Percentiles rank a stretch among this genome's conserved stretches.
These are phyloP conservation scores for Globisporangium splendens DNA, from an alignment of 352 stramenopile species.

Conservation along the genomic window DNA sequence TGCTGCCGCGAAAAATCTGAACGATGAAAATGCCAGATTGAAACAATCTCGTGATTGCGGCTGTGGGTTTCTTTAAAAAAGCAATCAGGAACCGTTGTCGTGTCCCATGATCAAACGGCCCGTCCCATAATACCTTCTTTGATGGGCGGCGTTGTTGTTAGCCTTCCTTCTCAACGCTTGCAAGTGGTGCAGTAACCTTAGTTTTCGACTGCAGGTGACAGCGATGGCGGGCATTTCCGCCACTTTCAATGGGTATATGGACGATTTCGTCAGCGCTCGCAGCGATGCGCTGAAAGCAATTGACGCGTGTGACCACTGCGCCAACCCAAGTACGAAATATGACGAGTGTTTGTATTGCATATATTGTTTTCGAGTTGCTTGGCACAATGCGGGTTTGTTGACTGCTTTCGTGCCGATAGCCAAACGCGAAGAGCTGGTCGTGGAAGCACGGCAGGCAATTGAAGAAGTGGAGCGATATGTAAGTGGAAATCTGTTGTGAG, in stretches of 20 bases:
- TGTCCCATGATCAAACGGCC: not conserved
- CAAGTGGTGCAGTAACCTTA: not conserved
- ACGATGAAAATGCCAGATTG: not conserved
- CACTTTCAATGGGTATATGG: slow-evolving; percentile 56
- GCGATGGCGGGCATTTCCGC: slow-evolving; percentile 1
- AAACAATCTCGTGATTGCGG: slow-evolving; percentile 11
- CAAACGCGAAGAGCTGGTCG: slow-evolving; percentile 44
- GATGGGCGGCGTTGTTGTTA: slow-evolving; percentile 5
- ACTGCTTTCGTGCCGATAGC: slow-evolving; percentile 7
- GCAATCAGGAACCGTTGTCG: slow-evolving; percentile 1
- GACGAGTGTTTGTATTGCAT: not conserved
- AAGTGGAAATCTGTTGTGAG: not conserved
- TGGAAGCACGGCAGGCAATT: slow-evolving; percentile 39
- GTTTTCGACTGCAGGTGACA: not conserved
- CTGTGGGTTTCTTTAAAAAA: too few species aligned
- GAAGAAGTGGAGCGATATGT: slow-evolving; percentile 81
- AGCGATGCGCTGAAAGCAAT: slow-evolving; percentile 45
- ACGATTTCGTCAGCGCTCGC: slow-evolving; percentile 44
- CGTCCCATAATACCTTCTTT: slow-evolving; percentile 1
- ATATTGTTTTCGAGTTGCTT: not conserved
- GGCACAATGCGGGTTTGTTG: not conserved
- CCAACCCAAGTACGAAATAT: slow-evolving; percentile 21
- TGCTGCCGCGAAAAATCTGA: too few species aligned
- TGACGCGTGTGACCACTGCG: slow-evolving; percentile 35
- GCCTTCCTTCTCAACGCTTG: not conserved